phyloP scores from a whole-genome alignment of 441 rosid species.

The Arabidopsis hybrid region DNA sequence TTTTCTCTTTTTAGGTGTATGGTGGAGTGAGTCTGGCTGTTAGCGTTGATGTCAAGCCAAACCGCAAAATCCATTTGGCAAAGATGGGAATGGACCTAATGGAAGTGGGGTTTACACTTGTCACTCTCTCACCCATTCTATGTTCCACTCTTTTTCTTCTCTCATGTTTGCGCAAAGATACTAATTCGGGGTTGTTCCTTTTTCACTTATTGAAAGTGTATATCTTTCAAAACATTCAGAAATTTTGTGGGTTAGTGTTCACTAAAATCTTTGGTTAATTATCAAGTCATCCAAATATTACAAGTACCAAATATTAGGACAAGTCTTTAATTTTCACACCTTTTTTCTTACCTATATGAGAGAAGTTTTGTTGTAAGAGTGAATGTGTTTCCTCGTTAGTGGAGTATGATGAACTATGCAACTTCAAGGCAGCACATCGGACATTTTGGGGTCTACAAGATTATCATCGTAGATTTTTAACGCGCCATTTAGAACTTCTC shows the following conservation, averaged over 20 bases:
- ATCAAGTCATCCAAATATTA: not conserved
- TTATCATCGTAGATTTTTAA: too few species aligned
- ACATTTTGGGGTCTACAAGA: too few species aligned
- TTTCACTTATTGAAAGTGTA: not conserved
- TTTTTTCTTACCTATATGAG: not conserved
- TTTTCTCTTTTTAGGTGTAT: slow-evolving; percentile 41
- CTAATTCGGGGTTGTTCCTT: not conserved
- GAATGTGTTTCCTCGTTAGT: too few species aligned
- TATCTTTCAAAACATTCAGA: slow-evolving; percentile 9
- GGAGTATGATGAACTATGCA: not conserved
- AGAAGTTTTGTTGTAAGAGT: too few species aligned
- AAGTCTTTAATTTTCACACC: not conserved
- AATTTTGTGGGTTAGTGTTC: not conserved
- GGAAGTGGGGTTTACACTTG: slow-evolving; percentile 81
- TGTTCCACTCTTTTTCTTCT: slow-evolving; percentile 29
- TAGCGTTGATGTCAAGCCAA: slow-evolving; percentile 96
- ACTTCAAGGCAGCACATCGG: not conserved
- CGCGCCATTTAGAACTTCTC: too few species aligned
- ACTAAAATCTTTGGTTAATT: not conserved
- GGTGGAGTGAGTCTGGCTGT: slow-evolving; percentile 71
- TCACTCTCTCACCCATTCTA: slow-evolving; percentile 73
- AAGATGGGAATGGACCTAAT: slow-evolving; percentile 40
- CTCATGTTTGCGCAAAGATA: slow-evolving; percentile 20
- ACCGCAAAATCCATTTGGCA: slow-evolving; percentile 50
- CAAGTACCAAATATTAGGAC: not conserved